These are phyloP conservation scores for Cladosporium phlei DNA, from an alignment of 2,329 filamentous ascomycete genomes.

Conservation along the genomic window DNA sequence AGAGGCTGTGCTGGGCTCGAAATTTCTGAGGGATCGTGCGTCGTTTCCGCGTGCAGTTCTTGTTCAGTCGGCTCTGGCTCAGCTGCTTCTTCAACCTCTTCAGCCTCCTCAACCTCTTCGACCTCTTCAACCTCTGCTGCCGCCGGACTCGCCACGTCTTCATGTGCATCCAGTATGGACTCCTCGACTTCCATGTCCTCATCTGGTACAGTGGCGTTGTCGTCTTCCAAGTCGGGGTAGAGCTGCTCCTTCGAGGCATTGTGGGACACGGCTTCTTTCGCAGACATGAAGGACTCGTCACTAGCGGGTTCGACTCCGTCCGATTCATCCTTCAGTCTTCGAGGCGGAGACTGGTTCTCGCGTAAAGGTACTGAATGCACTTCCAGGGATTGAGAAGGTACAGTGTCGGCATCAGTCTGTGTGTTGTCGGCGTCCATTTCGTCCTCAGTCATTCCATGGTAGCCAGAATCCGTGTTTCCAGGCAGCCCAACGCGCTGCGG, in stretches of 20 bases:
- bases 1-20: slow-evolving; percentile 72
- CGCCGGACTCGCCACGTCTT: slow-evolving; percentile 27
- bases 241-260: slow-evolving; percentile 16
- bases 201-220: slow-evolving; percentile 22
- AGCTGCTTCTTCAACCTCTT: slow-evolving; percentile 35
- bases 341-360: slow-evolving; percentile 28
- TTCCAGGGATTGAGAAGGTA: slow-evolving; percentile 10
- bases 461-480: slow-evolving; percentile 59
- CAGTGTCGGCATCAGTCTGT: slow-evolving; percentile 7
- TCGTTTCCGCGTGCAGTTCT: slow-evolving; percentile 31
- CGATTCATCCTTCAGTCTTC: slow-evolving; percentile 20
- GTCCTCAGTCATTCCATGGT: slow-evolving; percentile 61
- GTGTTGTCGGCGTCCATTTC: slow-evolving; percentile 41
- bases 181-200: slow-evolving; percentile 19
- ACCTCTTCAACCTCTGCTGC: no score
- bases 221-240: slow-evolving; percentile 30
- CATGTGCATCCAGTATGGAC: slow-evolving; percentile 26
- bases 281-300: slow-evolving; percentile 47
- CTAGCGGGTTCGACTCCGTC: slow-evolving; percentile 26
- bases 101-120: slow-evolving; percentile 29
- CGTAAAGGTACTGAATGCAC: slow-evolving; percentile 21
- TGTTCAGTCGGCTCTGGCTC: slow-evolving; percentile 41
- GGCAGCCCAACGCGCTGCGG: slow-evolving; percentile 31
- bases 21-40: slow-evolving; percentile 55
- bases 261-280: slow-evolving; percentile 39